These are phyloP conservation scores for Pleurozium schreberi DNA, from an alignment of 225 moss, liverwort and hornwort genomes.

Conservation along the genomic window DNA sequence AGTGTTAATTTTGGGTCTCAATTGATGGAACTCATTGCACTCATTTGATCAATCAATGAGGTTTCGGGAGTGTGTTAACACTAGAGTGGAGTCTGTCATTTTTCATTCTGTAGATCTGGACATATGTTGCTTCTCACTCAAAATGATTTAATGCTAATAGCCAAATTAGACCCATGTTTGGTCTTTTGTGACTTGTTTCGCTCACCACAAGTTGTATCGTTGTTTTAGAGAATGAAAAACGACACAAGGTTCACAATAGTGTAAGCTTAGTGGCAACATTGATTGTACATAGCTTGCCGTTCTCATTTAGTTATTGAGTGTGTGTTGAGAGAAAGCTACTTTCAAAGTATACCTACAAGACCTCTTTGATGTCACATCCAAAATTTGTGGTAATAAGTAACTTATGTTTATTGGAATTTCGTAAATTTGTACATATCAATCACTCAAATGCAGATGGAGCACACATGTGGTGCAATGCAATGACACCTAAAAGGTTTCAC, in stretches of 20 bases:
- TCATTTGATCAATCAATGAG: neutral
- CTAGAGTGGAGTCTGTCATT: too few species aligned
- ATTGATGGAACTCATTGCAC: neutral
- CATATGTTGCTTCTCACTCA: too few species aligned
- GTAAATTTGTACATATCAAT: neutral
- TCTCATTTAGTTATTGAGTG: neutral
- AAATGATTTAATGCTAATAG: too few species aligned
- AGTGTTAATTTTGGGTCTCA: neutral
- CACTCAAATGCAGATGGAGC: neutral
- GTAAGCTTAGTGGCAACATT: neutral
- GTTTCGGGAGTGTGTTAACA: too few species aligned
- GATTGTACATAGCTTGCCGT: neutral
- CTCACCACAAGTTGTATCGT: too few species aligned
- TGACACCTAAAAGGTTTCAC: neutral
- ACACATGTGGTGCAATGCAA: neutral
- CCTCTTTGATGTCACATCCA: neutral
- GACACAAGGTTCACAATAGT: too few species aligned
- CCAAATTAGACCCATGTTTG: too few species aligned
- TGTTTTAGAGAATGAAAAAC: too few species aligned
- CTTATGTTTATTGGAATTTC: neutral
- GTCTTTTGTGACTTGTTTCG: too few species aligned
- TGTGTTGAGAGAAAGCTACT: too few species aligned
- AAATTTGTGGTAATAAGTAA: neutral
- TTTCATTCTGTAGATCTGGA: too few species aligned
- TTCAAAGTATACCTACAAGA: too few species aligned